Conservation (phyloP, 2,329 filamentous ascomycete species). For the Ophiostoma sp. region DNA sequence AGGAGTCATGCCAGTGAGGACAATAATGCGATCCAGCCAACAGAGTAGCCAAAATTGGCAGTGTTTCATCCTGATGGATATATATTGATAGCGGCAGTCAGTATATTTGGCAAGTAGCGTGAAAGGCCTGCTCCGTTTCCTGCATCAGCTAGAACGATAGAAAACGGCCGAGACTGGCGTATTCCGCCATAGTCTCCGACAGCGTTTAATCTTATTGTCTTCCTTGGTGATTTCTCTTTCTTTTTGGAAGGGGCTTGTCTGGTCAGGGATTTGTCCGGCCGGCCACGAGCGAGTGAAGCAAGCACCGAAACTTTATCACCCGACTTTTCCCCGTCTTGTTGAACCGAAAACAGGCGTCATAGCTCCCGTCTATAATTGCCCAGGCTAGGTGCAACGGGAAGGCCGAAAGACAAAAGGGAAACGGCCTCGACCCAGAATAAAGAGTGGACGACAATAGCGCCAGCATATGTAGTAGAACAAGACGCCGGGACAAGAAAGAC, state of each 20-base stretch:
- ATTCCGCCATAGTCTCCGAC: not conserved
- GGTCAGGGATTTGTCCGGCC: not conserved
- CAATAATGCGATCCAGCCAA: too few relatives aligned
- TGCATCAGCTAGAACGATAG: not conserved
- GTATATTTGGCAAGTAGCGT: not conserved
- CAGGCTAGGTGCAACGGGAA: not conserved
- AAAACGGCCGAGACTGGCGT: too few relatives aligned
- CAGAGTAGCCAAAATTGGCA: conserved; percentile 1
- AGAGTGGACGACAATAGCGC: not conserved
- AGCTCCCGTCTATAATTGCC: not conserved
- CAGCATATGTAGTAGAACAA: not conserved
- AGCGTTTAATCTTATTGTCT: not conserved
- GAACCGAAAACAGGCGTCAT: too few relatives aligned
- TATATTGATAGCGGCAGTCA: not conserved
- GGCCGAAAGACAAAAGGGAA: not conserved
- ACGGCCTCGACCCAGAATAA: not conserved
- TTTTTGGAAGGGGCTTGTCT: not conserved
- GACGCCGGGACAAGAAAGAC: not conserved
- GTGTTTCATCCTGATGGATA: conserved; percentile 7
- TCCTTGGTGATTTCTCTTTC: not conserved
- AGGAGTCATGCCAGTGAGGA: too few relatives aligned
- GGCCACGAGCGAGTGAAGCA: not conserved
- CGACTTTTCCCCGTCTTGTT: not conserved
- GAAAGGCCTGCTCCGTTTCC: not conserved
- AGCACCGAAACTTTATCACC: not conserved